Evolutionary conservation across 331 rosid species (phyloP).

Genomic region (Cydonia oblonga): DNA sequence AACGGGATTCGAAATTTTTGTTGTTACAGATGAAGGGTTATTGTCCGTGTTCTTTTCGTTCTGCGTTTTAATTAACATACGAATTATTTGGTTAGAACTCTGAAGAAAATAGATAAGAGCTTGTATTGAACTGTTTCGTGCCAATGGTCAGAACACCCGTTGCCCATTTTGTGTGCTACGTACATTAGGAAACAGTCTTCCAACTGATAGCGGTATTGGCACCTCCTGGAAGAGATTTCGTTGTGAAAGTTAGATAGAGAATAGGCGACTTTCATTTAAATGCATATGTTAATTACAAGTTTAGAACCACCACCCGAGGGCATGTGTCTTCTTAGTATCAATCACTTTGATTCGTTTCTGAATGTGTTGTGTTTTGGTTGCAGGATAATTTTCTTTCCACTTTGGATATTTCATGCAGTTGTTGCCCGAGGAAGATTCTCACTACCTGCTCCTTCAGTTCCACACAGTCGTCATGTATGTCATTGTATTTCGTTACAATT

Average conservation of each 20-base stretch:
- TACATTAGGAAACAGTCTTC: background rate
- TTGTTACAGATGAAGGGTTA: background rate
- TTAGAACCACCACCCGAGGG: background rate
- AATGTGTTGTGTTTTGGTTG: slow-evolving; percentile 3
- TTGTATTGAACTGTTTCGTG: background rate
- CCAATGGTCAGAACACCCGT: background rate
- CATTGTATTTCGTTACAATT: slow-evolving; percentile 11
- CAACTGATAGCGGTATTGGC: background rate
- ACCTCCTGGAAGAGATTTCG: background rate
- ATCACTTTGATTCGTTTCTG: background rate
- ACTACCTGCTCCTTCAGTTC: slow-evolving; percentile 92
- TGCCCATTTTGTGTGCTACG: background rate
- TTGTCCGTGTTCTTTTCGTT: background rate
- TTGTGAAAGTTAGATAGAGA: background rate
- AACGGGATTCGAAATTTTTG: background rate
- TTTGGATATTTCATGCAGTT: slow-evolving; percentile 86
- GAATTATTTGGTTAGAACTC: background rate
- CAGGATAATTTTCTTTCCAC: slow-evolving; percentile 79
- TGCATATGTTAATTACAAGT: background rate
- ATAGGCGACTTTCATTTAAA: background rate
- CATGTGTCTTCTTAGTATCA: background rate
- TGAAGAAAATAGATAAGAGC: background rate
- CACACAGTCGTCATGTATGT: slow-evolving; percentile 82
- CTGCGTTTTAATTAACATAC: background rate
- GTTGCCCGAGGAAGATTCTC: slow-evolving; percentile 99